Base-by-base conservation (phyloP, 768 basidiomycete species). In the Suillus plorans region DNA sequence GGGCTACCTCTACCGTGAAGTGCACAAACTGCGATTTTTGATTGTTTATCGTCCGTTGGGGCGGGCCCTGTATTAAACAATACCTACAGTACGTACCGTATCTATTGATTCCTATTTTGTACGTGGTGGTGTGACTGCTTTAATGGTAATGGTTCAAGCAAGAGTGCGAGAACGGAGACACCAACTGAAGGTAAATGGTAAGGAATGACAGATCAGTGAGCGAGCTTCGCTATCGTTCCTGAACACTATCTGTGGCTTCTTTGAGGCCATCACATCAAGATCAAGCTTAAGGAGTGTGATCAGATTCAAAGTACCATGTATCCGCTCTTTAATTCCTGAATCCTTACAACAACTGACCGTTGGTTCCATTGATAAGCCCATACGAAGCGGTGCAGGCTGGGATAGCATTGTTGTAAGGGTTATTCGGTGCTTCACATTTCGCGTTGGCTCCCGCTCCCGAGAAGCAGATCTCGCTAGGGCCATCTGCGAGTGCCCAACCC, bases 401-500 rank as follows among this genome's bases (percentile, higher is more conserved):
- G 25, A 20, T 12, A 10, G 9, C 57, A 59, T 42, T 10, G 58
- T 59, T 59, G 58, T 59, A 59, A 59, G 58, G 58, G 39, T 59
- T 5, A 42, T 59, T 42, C 28, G 4, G 3, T 7, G 39, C 25
- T 42, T 28, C 3, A 28, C 39, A 28, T 39, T 59, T 41, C 3
- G 39, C 28, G 18, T 41, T 42, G 28, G 20, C 5, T 42, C 58
- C 58, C 39, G 58, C 2, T 31, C 42, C 42, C 9, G 16, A 2
- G 10, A 20, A 12, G 31, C 58, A 59, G 25, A 42, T 42, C 6
- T 59, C 5, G 12, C 58, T 59, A 41, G 41, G 18, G 25, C 58
- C 58, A 13, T 18, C 5, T 13, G 9, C 7, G 4, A 59, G 41
- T n/a, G 39, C 41, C 58, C 58, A 59, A 42, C 12, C 6, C 58